A percentile compares a stretch with the other conserved stretches of the same genome.
phyloP scores from a whole-genome alignment of 2,329 filamentous ascomycete genomes.

The Colletotrichum tamarilloi region DNA sequence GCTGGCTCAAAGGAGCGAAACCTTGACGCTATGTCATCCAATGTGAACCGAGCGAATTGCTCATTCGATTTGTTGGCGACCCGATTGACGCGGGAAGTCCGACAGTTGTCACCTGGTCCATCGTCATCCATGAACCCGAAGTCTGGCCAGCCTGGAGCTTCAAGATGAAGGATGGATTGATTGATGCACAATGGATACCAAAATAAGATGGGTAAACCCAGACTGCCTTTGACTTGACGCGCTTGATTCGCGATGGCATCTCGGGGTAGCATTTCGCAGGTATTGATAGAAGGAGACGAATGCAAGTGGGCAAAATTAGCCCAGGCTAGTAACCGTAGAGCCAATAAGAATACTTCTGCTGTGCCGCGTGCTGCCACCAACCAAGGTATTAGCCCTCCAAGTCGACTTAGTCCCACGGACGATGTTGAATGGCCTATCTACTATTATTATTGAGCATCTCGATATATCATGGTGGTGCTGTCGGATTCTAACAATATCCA shows the following conservation, averaged over 20 bases:
- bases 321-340: neutral
- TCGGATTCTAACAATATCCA: neutral
- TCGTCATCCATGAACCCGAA: neutral
- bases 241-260: neutral
- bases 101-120: neutral
- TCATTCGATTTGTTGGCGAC: neutral
- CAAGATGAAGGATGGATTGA: neutral
- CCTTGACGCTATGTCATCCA: neutral
- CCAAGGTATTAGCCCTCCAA: neutral
- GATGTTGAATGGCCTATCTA: neutral
- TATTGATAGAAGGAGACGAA: neutral
- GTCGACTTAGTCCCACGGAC: neutral
- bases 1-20: neutral
- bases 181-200: neutral
- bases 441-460: neutral
- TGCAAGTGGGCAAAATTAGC: constrained; percentile 1
- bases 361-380: neutral
- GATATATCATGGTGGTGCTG: neutral
- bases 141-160: neutral
- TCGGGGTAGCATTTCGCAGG: neutral
- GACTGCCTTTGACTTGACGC: neutral
- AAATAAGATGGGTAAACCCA: neutral
- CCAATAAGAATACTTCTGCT: neutral
- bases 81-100: neutral
- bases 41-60: neutral